Evolutionary conservation across 2,329 filamentous ascomycete genomes (phyloP).

Genomic region (Paraconiothyrium sp.): DNA sequence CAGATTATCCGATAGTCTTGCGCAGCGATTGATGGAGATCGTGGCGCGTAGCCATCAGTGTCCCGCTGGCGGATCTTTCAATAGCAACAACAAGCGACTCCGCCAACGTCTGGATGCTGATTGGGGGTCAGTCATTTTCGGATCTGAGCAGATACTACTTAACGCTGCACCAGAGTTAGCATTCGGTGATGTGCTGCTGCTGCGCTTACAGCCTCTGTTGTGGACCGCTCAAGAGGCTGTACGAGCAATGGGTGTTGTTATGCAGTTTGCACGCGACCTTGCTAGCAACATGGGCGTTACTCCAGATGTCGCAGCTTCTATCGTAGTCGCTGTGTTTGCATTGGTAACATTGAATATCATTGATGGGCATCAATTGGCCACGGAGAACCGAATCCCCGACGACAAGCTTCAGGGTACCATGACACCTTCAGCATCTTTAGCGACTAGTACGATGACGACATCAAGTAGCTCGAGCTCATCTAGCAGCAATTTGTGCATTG

Average conservation of each 20-base stretch:
- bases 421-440: not conserved
- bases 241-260: not conserved
- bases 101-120: no score
- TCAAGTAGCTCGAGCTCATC: not conserved
- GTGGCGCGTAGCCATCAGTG: no score
- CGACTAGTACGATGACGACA: not conserved
- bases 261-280: conserved; percentile 2
- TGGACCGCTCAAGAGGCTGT: not conserved
- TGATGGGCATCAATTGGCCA: not conserved
- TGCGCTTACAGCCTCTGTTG: not conserved
- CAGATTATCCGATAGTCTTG: no score
- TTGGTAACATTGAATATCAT: conserved; percentile 6
- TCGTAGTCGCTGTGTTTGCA: conserved; percentile 7
- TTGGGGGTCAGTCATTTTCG: no score
- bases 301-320: not conserved
- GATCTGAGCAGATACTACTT: no score
- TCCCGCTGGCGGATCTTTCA: no score
- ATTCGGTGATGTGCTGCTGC: not conserved
- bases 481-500: not conserved
- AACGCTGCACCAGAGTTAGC: not conserved
- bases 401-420: conserved; percentile 10
- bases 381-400: conserved; percentile 12
- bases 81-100: no score
- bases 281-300: not conserved
- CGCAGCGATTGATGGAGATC: no score